Evolutionary conservation across 495 filamentous ascomycete genomes (phyloP).

Genomic region (Trichoderma erinaceum): DNA sequence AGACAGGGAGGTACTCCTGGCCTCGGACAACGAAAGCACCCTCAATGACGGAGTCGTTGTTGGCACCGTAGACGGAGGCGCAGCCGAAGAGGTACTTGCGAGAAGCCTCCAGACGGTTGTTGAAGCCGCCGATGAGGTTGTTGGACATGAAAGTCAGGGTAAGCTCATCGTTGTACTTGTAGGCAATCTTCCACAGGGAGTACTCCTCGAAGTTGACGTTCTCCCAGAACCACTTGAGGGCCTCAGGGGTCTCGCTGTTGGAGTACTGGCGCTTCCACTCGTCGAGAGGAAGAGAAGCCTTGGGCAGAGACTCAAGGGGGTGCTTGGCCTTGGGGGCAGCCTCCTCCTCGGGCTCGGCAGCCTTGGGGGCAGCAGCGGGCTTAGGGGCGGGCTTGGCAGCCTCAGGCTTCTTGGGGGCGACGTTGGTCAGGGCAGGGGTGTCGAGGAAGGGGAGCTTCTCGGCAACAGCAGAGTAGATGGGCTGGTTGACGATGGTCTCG

Average conservation of each 20-base stretch:
- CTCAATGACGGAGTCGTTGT: conserved; percentile 79
- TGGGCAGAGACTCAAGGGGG: conserved; percentile 80
- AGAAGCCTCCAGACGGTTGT: conserved; percentile 91
- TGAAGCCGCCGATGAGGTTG: conserved; percentile 97
- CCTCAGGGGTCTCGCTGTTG: conserved; percentile 83
- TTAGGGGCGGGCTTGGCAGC: conserved; percentile 50
- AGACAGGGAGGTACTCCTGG: conserved; percentile 76
- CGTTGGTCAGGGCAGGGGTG: conserved; percentile 74
- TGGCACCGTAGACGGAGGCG: conserved; percentile 78
- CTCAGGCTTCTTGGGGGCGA: conserved; percentile 78
- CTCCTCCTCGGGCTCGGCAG: conserved; percentile 60
- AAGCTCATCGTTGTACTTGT: conserved; percentile 98
- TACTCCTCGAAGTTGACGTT: conserved; percentile 88
- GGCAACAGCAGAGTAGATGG: conserved; percentile 75
- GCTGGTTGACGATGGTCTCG: conserved; percentile 86
- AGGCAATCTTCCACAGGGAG: conserved; percentile 84
- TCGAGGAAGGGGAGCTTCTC: conserved; percentile 71
- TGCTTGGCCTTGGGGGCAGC: conserved; percentile 90
- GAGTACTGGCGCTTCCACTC: conserved; percentile 99
- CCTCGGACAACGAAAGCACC: conserved; percentile 94
- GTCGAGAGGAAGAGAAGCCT: conserved; percentile 75
- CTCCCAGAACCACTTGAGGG: conserved; percentile 98
- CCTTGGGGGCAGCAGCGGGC: conserved; percentile 51
- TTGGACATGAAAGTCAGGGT: conserved; percentile 95
- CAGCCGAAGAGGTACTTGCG: conserved; percentile 98